These are phyloP conservation scores for Elsinoe arachidis DNA, from an alignment of 2,329 filamentous ascomycete genomes.

Conservation along the genomic window DNA sequence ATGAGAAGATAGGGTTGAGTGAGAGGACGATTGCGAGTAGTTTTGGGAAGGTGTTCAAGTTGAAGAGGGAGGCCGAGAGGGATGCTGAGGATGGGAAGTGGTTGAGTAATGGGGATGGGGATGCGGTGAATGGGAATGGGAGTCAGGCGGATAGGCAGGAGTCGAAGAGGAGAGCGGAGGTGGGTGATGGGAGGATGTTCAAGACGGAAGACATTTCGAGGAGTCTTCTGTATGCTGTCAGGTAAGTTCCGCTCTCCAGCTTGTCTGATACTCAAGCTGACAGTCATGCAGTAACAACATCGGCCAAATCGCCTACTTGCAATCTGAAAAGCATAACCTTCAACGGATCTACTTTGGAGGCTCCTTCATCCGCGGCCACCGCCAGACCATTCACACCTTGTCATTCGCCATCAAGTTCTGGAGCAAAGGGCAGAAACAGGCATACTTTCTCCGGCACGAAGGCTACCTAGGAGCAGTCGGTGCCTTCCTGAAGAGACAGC, in stretches of 20 bases:
- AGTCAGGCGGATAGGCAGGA: conserved; percentile 17
- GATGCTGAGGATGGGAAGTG: conserved; percentile 65
- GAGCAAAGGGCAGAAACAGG: conserved; percentile 87
- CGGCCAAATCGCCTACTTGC: conserved; percentile 94
- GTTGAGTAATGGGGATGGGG: conserved; percentile 43
- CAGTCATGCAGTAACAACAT: conserved; percentile 70
- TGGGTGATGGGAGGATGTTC: conserved; percentile 49
- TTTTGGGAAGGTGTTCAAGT: conserved; percentile 92
- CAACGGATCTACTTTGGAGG: conserved; percentile 96
- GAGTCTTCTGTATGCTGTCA: conserved; percentile 85
- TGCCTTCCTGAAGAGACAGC: conserved; percentile 86
- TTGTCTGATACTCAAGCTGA: not conserved
- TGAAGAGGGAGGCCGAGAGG: conserved; percentile 75
- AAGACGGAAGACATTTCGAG: conserved; percentile 77
- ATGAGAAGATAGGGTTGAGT: conserved; percentile 92
- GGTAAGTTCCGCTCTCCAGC: too few relatives aligned
- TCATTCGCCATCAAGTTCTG: conserved; percentile 97
- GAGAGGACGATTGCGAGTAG: conserved; percentile 91
- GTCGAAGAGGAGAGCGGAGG: conserved; percentile 27
- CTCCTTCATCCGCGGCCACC: conserved; percentile 90
- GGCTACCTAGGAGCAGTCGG: conserved; percentile 91
- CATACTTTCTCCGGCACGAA: conserved; percentile 91
- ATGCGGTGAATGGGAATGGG: conserved; percentile 22
- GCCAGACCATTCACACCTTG: conserved; percentile 95
- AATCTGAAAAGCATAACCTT: conserved; percentile 86